phyloP scores from a whole-genome alignment of 2,329 filamentous ascomycete species.

The Claviceps maximensis region DNA sequence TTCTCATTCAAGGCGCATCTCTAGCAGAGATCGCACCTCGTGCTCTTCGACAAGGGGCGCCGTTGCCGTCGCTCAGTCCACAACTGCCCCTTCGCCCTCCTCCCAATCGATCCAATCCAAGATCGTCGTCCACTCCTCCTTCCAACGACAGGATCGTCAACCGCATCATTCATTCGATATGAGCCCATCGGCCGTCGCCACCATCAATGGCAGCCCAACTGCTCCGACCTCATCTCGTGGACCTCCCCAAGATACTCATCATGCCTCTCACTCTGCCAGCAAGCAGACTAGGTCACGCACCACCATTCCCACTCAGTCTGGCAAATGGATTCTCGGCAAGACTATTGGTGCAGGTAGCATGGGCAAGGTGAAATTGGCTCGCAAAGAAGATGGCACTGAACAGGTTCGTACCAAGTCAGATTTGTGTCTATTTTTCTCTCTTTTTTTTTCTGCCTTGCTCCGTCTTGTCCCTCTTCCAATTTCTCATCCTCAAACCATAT shows the following conservation, averaged over 20 bases:
- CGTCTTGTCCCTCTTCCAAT: background rate
- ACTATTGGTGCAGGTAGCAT: constrained; percentile 96
- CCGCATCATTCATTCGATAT: constrained; percentile 28
- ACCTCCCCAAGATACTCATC: constrained; percentile 27
- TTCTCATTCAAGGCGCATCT: constrained; percentile 45
- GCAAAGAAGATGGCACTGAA: constrained; percentile 79
- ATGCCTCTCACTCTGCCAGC: constrained; percentile 23
- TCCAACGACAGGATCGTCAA: constrained; percentile 20
- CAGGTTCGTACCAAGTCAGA: constrained; percentile 45
- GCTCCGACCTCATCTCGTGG: constrained; percentile 33
- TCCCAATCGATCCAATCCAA: constrained; percentile 29
- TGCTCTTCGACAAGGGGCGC: constrained; percentile 31
- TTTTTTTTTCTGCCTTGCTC: background rate
- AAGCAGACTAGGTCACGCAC: constrained; percentile 52
- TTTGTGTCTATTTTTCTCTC: background rate
- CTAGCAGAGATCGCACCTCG: constrained; percentile 43
- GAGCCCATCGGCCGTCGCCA: constrained; percentile 36
- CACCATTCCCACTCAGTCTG: constrained; percentile 78
- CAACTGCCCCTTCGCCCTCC: constrained; percentile 11
- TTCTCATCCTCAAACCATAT: background rate
- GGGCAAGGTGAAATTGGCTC: constrained; percentile 95
- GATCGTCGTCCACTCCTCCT: constrained; percentile 33
- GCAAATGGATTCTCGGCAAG: constrained; percentile 91
- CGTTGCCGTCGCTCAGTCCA: constrained; percentile 28
- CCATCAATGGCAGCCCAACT: constrained; percentile 36